phyloP scores from a whole-genome alignment of 225 moss, liverwort and hornwort species.

The Marchantia polymorpha region DNA sequence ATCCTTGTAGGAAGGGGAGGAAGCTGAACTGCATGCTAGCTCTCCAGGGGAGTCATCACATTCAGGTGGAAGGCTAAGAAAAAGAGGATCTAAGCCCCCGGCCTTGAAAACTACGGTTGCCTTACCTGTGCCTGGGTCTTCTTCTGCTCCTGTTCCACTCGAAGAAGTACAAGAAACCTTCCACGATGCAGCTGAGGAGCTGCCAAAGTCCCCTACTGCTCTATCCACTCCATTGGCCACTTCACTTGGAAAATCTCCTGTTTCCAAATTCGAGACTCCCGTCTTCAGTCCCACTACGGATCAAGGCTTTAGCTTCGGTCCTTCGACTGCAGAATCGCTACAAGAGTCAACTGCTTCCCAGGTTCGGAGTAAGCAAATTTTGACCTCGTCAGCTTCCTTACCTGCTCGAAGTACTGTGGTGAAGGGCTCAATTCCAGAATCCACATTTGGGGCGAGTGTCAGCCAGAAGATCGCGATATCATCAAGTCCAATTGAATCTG shows the following conservation, averaged over 20 bases:
- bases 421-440: background rate
- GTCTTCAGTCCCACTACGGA: conserved; percentile 22
- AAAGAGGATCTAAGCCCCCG: conserved; percentile 21
- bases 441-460: conserved; percentile 4
- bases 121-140: conserved; percentile 2
- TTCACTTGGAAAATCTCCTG: conserved; percentile 18
- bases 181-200: conserved; percentile 47
- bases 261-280: conserved; percentile 24
- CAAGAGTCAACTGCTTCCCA: conserved; percentile 20
- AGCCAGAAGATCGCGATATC: conserved; percentile 18
- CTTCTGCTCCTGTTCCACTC: conserved; percentile 1
- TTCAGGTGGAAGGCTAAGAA: conserved; percentile 25
- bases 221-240: background rate
- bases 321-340: background rate
- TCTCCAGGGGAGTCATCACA: conserved; percentile 36
- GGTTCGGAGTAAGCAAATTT: conserved; percentile 19
- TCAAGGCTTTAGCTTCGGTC: conserved; percentile 13
- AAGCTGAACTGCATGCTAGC: background rate
- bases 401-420: conserved; percentile 18
- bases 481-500: background rate
- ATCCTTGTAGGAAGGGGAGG: background rate
- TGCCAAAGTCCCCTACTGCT: conserved; percentile 26
- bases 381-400: conserved; percentile 24
- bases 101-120: background rate
- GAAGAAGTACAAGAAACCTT: conserved; percentile 30